phyloP scores from a whole-genome alignment of 75 land plant species.

The Picea glauca region DNA sequence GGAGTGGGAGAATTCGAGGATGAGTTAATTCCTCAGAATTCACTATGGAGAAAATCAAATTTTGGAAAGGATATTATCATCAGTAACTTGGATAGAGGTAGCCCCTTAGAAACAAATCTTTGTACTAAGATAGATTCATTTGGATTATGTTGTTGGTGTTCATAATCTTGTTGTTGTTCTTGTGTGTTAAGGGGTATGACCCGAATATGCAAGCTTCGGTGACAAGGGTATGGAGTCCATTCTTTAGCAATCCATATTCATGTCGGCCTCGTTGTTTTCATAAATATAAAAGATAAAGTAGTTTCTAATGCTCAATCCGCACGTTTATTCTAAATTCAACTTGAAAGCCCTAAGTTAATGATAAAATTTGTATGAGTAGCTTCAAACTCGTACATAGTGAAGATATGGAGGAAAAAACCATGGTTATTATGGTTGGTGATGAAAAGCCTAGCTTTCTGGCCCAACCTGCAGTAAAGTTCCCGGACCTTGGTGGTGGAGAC shows the following conservation, averaged over 20 bases:
- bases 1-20: neutral
- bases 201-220: conserved; percentile 28
- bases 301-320: too few species aligned
- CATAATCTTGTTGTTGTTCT: too few species aligned
- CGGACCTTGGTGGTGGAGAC: too few species aligned
- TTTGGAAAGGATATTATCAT: conserved; percentile 58
- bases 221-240: conserved; percentile 29
- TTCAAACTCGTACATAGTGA: too few species aligned
- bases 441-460: conserved; percentile 31
- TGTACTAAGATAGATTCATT: neutral
- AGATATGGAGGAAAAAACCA: too few species aligned
- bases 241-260: neutral
- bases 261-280: too few species aligned
- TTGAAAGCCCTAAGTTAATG: too few species aligned
- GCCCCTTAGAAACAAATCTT: neutral
- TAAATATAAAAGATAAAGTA: too few species aligned
- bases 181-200: conserved; percentile 28
- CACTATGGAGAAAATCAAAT: conserved; percentile 49
- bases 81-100: conserved; percentile 49
- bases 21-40: conserved; percentile 10
- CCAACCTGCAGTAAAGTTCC: conserved; percentile 2
- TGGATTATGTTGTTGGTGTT: neutral
- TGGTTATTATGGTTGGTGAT: neutral
- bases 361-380: too few species aligned
- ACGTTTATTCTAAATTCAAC: too few species aligned